Percentiles rank a stretch among this genome's conserved stretches.
phyloP scores from a whole-genome alignment of 257 asterid species.

The Nicotiana sylvestris region DNA sequence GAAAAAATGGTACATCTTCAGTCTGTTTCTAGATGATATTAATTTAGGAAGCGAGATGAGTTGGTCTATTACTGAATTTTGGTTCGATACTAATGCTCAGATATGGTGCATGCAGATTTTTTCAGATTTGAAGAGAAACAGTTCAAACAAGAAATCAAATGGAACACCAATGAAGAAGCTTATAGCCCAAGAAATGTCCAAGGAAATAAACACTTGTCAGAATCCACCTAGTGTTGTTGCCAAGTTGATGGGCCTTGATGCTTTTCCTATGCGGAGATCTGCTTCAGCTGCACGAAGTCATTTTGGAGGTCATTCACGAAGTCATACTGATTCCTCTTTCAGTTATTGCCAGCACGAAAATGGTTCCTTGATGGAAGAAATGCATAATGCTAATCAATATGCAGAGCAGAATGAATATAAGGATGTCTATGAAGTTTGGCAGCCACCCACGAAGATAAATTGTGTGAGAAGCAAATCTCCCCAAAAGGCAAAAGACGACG shows the following conservation, averaged over 20 bases:
- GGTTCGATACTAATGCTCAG: constrained; percentile 12
- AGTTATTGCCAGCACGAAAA: constrained; percentile 63
- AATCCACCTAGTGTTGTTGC: constrained; percentile 86
- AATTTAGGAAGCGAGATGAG: not conserved
- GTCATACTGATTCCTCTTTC: constrained; percentile 56
- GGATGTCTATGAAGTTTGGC: constrained; percentile 67
- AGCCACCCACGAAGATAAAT: constrained; percentile 37
- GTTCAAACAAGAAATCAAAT: constrained; percentile 44
- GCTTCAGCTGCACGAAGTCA: constrained; percentile 44
- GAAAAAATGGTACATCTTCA: constrained; percentile 54
- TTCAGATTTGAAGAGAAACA: constrained; percentile 40
- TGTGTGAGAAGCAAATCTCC: constrained; percentile 34
- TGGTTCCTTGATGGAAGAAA: constrained; percentile 34
- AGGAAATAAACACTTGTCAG: constrained; percentile 49
- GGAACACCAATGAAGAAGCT: constrained; percentile 89
- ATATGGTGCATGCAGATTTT: constrained; percentile 47
- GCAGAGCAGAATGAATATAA: constrained; percentile 49
- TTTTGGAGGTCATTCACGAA: constrained; percentile 39
- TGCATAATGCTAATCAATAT: constrained; percentile 29
- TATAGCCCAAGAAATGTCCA: constrained; percentile 92
- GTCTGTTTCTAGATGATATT: constrained; percentile 13
- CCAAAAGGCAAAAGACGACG: constrained; percentile 45
- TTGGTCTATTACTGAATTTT: constrained; percentile 12
- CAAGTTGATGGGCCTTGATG: constrained; percentile 95
- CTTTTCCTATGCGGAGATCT: constrained; percentile 68